Evolutionary conservation across 2,329 filamentous ascomycete genomes (phyloP).

Genomic region (Colletotrichum sp.): DNA sequence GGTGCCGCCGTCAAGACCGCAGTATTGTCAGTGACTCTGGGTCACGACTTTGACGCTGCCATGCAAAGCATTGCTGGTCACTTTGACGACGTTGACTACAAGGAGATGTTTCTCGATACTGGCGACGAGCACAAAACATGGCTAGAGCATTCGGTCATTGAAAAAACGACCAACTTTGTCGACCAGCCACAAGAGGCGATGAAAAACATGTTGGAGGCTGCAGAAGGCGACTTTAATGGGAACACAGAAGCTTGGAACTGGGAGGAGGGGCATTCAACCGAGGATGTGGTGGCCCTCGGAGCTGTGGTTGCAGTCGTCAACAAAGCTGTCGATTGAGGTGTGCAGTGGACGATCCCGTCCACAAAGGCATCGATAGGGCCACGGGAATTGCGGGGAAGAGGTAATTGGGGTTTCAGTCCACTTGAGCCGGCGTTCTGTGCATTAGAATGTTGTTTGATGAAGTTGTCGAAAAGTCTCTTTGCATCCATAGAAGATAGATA

Average conservation of each 20-base stretch:
- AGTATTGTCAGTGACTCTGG: not conserved
- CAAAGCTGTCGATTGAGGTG: not conserved
- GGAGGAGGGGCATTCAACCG: not conserved
- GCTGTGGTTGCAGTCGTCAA: not conserved
- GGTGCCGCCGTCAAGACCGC: not conserved
- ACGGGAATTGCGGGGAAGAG: not conserved
- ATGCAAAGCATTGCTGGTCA: not conserved
- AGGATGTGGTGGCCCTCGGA: not conserved
- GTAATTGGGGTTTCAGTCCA: not conserved
- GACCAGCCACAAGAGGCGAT: not conserved
- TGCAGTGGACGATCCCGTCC: not conserved
- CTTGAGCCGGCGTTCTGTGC: no score
- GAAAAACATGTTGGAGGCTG: not conserved
- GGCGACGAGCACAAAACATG: not conserved
- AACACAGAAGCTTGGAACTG: not conserved
- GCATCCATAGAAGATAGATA: no score
- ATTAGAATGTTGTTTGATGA: no score
- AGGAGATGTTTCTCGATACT: not conserved
- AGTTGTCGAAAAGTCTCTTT: rapidly evolving
- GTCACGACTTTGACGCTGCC: not conserved
- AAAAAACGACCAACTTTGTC: not conserved
- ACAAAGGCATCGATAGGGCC: not conserved
- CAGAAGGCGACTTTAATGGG: not conserved
- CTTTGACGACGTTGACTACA: not conserved
- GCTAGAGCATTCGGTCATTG: not conserved